These are phyloP conservation scores for Wallacemonas sp. DNA, from an alignment of 208 protist species.

Conservation along the genomic window DNA sequence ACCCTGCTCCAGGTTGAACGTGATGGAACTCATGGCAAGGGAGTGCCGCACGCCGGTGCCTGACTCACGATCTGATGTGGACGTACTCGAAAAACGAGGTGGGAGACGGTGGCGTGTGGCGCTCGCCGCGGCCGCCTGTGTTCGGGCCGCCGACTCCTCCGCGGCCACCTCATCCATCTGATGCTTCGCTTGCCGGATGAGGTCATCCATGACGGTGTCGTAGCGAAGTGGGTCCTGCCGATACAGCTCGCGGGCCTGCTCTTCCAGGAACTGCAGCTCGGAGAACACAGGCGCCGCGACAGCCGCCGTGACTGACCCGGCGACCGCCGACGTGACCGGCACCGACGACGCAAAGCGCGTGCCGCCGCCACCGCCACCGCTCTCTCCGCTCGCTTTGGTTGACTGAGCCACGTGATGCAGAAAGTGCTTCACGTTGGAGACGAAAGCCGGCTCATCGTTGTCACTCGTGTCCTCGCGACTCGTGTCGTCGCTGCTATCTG, in stretches of 20 bases:
- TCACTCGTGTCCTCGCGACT: too few species aligned
- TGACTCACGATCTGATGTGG: neutral
- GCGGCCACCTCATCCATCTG: constrained; percentile 17
- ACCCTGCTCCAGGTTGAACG: neutral
- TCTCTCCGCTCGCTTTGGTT: neutral
- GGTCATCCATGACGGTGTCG: constrained; percentile 77
- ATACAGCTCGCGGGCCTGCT: constrained; percentile 72
- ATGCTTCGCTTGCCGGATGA: constrained; percentile 36
- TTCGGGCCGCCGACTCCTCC: neutral
- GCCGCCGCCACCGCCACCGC: neutral
- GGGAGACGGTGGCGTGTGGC: neutral
- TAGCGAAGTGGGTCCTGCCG: constrained; percentile 74
- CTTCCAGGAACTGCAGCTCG: constrained; percentile 59
- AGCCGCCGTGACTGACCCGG: constrained; percentile 18
- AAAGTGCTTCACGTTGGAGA: constrained; percentile 4
- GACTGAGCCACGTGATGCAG: neutral
- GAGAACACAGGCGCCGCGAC: constrained; percentile 20
- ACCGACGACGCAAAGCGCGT: constrained; percentile 14
- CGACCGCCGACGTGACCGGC: constrained; percentile 18
- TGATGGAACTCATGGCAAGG: neutral
- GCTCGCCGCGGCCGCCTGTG: neutral
- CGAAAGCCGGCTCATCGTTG: neutral
- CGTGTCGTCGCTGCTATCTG: neutral
- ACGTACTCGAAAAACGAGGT: too few species aligned
- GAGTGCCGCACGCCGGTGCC: neutral